These are phyloP conservation scores for Canavalia ensiformis DNA, from an alignment of 306 rosid genomes.

Conservation along the genomic window DNA sequence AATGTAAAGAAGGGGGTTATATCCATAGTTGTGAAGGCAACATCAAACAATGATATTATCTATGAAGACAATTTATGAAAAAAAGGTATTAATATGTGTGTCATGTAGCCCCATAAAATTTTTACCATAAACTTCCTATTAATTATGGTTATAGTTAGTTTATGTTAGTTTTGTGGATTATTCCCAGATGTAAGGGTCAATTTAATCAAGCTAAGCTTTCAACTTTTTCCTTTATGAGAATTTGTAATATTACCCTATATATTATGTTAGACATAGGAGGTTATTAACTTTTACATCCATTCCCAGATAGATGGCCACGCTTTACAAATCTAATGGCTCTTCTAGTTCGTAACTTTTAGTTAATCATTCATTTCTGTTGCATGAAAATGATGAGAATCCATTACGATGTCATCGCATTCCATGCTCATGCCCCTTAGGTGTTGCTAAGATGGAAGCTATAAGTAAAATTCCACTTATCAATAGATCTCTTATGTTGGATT, in stretches of 20 bases:
- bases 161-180: background rate
- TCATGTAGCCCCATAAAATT: background rate
- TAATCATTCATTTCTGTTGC: background rate
- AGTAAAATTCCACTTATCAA: no score
- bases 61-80: background rate
- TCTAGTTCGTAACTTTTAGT: background rate
- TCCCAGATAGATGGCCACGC: slow-evolving; percentile 25
- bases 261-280: background rate
- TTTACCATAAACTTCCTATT: background rate
- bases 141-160: background rate
- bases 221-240: slow-evolving; percentile 1
- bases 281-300: background rate
- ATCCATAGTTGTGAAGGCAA: slow-evolving; percentile 13
- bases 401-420: slow-evolving; percentile 38
- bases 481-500: no score
- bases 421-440: no score
- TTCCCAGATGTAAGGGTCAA: background rate
- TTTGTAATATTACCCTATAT: no score
- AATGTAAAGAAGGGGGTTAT: background rate
- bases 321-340: slow-evolving; percentile 32
- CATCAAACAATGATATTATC: background rate
- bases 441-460: background rate
- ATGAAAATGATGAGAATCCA: background rate
- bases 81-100: background rate
- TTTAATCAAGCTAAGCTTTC: slow-evolving; percentile 31